Conservation (phyloP, 495 filamentous ascomycete genomes). For the Zalerion maritima region DNA sequence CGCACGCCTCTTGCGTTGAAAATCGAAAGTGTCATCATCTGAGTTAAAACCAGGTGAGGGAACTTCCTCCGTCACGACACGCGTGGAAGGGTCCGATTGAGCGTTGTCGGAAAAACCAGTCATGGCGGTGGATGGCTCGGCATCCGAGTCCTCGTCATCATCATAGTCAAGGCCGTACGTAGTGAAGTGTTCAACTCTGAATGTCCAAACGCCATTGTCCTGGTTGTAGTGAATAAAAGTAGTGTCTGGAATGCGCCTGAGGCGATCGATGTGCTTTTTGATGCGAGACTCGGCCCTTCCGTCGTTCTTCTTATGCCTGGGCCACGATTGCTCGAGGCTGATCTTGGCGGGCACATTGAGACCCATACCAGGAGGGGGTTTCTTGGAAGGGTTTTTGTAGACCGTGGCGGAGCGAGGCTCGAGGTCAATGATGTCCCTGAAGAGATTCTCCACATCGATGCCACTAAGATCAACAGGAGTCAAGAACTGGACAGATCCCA, state of each 20-base stretch:
- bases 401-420: constrained; percentile 66
- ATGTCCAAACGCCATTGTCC: constrained; percentile 74
- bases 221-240: constrained; percentile 64
- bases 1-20: constrained; percentile 49
- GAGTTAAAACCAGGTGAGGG: constrained; percentile 13
- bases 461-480: constrained; percentile 64
- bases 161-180: constrained; percentile 89
- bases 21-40: constrained; percentile 64
- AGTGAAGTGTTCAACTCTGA: constrained; percentile 86
- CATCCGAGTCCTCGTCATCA: constrained; percentile 56
- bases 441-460: constrained; percentile 56
- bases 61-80: constrained; percentile 5
- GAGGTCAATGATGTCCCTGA: constrained; percentile 57
- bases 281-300: constrained; percentile 31
- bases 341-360: constrained; percentile 84
- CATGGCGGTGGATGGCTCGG: constrained; percentile 15
- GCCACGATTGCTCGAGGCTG: constrained; percentile 78
- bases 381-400: constrained; percentile 58
- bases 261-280: constrained; percentile 67
- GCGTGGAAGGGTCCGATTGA: too few species aligned
- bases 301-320: constrained; percentile 39
- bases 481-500: constrained; percentile 69
- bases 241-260: constrained; percentile 63
- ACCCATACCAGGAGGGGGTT: constrained; percentile 69
- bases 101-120: too few species aligned